Base-by-base conservation (phyloP, 495 filamentous ascomycete genomes). In the Aspergillus cavernicola region DNA sequence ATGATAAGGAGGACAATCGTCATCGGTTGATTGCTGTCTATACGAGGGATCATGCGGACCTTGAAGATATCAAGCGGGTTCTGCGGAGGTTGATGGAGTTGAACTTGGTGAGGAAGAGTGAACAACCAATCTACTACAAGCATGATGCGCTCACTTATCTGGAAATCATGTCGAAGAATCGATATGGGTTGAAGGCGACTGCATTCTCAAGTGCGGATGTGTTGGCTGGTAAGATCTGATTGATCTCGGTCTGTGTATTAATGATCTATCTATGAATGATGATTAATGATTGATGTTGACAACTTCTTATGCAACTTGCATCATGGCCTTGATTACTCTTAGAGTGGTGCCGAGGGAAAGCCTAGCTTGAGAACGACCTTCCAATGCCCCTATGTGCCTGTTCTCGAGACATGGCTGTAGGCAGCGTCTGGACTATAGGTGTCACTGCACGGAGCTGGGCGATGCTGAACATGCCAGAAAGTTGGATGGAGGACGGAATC, bases 71-170 rank as follows among this genome's bases (percentile, higher is more conserved):
- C 18, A 79, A 71, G 51, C 74, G 87, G 33, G 85, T 93, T 13
- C 56, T 89, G 50, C 56, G 68, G 56, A 76, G 70, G 52, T 59
- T 95, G 55, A 75, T 77, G 36, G 70, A 80, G 38, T 62, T 89
- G 50, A 82, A 77, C 5, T 62, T 92, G 50, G 74, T 85, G 16
- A 72, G 73, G 18, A 51, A 53, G 22, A 65, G 64, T 3, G 68
- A 70, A 0, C 72, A 64, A 50, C 72, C 75, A 12, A 80, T 95
- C 44, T 92, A 87, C 55, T 95, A 95, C 66, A 93, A 95, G 63
- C 79, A 74, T 75, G 90, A 95, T 76, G 87, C 83, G 0, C 92
- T 81, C 57, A 92, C 90, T 1, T 70, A 85, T 59, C 70, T 95
- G 23, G 80, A 81, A 9, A 82, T 95, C 29, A 77, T 74, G 32